phyloP scores from a whole-genome alignment of 768 basidiomycete genomes.

The Phylloporus sp. region DNA sequence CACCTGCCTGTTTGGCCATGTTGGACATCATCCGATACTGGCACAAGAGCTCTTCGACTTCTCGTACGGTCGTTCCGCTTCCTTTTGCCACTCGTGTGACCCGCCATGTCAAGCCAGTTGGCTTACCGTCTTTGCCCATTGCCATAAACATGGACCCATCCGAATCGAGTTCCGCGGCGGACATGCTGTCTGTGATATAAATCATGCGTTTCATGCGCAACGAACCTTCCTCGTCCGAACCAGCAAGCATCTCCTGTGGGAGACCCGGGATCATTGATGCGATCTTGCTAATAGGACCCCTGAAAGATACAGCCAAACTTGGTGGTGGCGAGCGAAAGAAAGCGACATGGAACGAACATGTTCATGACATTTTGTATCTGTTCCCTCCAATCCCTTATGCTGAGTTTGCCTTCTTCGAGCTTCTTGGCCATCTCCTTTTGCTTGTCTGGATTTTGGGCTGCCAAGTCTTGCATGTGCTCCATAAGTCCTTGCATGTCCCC shows the following conservation, averaged over 20 bases:
- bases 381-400: conserved; percentile 96
- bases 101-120: conserved; percentile 82
- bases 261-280: conserved; percentile 99
- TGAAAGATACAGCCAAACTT: conserved; percentile 29
- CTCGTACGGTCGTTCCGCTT: conserved; percentile 89
- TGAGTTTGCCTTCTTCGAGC: conserved; percentile 93
- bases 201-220: conserved; percentile 95
- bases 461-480: conserved; percentile 98
- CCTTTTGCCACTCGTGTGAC: conserved; percentile 88
- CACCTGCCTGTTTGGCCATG: conserved; percentile 97
- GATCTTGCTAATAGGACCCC: conserved; percentile 99
- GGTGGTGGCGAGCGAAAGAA: conserved; percentile 1
- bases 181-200: conserved; percentile 98
- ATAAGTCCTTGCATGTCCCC: conserved; percentile 96
- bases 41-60: conserved; percentile 95
- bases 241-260: conserved; percentile 84
- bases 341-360: conserved; percentile 55
- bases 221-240: conserved; percentile 90
- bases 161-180: conserved; percentile 85
- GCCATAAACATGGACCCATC: conserved; percentile 92
- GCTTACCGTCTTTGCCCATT: conserved; percentile 75
- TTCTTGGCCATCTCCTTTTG: conserved; percentile 99
- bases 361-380: conserved; percentile 98
- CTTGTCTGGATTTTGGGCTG: conserved; percentile 89
- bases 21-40: conserved; percentile 99